Evolutionary conservation across 2,329 filamentous ascomycete species (phyloP).

Genomic region (Thelonectria blattea): DNA sequence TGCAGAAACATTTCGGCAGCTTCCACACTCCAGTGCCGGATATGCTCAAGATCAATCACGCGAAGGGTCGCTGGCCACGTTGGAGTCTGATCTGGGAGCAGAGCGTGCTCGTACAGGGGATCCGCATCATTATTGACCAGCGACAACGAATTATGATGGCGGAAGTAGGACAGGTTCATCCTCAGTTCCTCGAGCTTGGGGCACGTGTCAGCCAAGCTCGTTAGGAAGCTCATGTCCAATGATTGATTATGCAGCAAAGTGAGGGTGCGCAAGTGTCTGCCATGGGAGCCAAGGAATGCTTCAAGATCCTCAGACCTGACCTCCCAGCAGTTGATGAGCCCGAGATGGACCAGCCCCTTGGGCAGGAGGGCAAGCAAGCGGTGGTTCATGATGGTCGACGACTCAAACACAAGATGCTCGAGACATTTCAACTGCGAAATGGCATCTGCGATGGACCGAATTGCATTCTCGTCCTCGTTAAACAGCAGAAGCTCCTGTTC

Average conservation of each 20-base stretch:
- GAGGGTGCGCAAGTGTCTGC: conserved; percentile 69
- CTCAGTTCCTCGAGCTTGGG: conserved; percentile 72
- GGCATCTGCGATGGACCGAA: conserved; percentile 43
- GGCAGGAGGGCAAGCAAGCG: conserved; percentile 74
- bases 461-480: conserved; percentile 51
- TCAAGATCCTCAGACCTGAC: conserved; percentile 71
- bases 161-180: conserved; percentile 82
- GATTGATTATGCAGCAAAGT: conserved; percentile 80
- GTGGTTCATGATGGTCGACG: conserved; percentile 74
- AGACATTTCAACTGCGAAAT: conserved; percentile 63
- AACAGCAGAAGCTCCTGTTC: conserved; percentile 41
- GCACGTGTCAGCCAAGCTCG: conserved; percentile 68
- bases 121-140: conserved; percentile 67
- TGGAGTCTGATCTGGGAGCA: conserved; percentile 70
- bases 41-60: conserved; percentile 74
- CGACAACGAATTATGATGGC: conserved; percentile 63
- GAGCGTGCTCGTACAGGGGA: conserved; percentile 73
- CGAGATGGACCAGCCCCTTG: conserved; percentile 67
- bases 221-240: conserved; percentile 76
- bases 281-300: conserved; percentile 70
- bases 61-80: conserved; percentile 78
- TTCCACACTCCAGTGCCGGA: conserved; percentile 74
- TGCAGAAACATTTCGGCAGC: conserved; percentile 79
- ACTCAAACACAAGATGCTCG: conserved; percentile 73
- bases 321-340: conserved; percentile 80